Base-by-base conservation (phyloP, 2,329 filamentous ascomycete genomes). In the Colletotrichum liriopes region DNA sequence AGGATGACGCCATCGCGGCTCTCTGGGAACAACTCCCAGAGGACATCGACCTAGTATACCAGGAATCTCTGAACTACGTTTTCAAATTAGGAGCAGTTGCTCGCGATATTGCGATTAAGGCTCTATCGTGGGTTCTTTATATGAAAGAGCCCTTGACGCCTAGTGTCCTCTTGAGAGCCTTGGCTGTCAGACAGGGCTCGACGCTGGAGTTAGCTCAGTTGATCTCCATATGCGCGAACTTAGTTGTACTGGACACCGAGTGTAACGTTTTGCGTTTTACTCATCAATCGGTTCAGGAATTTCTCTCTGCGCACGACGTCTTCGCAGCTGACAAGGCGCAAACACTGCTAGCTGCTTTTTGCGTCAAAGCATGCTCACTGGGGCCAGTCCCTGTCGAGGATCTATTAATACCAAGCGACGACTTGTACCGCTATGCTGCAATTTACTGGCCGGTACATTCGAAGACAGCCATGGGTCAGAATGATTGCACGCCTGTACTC, bases 21-120 rank as follows among this genome's bases (percentile, higher is more conserved):
- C 1, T 66, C 0, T 16, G 12, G 1, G 7, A 35, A 0, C 23
- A 11, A 1, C 4, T 43, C 4, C 64, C 64, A 5, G n/a, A 66
- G 1, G 37, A 23, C 5, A 51, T 66, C 1, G 11, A 66, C n/a
- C 32, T 20, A 1, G 11, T 66, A 1, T 66, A 66, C 12, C 43
- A 66, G n/a, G 8, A 0, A 1, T 39, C 23, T 12, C 43, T 66
- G 0, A 18, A 39, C 2, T 2, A n/a, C 8, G 51, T 66, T 5
- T 11, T 5, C 0, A 1, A 12, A 16, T 16, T 32, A 0, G 54
- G 54, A 0, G 6, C 14, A 1, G 2, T 16, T 0, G 41, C 3
- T 4, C 41, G 32, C 3, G 35, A 2, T 4, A 29, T 66, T 9
- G 54, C 64, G 1, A 18, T 49, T 6, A 66, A 59, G 23, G 45